These are phyloP conservation scores for Platanthera zijinensis DNA, from an alignment of 106 monocot species.

Conservation along the genomic window DNA sequence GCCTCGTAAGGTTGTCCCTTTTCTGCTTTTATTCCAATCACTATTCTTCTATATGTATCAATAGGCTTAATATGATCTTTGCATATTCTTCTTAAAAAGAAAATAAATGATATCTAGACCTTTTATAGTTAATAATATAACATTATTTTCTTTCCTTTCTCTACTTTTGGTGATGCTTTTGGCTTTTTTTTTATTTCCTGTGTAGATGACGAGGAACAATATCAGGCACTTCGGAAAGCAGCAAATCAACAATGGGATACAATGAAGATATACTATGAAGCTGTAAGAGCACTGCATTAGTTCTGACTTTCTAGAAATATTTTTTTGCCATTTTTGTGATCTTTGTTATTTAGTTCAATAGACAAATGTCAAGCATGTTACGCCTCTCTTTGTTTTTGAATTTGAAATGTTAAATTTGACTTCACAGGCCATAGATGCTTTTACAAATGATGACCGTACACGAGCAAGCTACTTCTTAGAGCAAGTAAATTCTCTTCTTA, in stretches of 20 bases:
- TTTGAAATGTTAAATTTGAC: conserved; percentile 6
- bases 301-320: not conserved
- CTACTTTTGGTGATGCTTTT: not conserved
- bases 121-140: too few species aligned
- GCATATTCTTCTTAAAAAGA: too few species aligned
- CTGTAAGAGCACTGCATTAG: conserved; percentile 37
- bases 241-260: conserved; percentile 65
- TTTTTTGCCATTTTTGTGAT: not conserved
- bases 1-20: too few species aligned
- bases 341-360: not conserved
- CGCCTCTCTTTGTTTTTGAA: conserved; percentile 8
- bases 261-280: conserved; percentile 77
- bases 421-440: conserved; percentile 62
- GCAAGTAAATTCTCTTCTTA: conserved; percentile 38
- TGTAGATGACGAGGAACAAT: conserved; percentile 44
- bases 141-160: not conserved
- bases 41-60: too few species aligned
- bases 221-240: conserved; percentile 38
- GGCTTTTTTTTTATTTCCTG: conserved; percentile 16
- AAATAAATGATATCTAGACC: too few species aligned
- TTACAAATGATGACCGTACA: conserved; percentile 39
- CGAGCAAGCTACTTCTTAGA: conserved; percentile 40
- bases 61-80: too few species aligned
- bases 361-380: not conserved
- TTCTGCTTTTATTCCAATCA: too few species aligned